Conservation (phyloP, 768 basidiomycete genomes). For the Crucibulum laeve region DNA sequence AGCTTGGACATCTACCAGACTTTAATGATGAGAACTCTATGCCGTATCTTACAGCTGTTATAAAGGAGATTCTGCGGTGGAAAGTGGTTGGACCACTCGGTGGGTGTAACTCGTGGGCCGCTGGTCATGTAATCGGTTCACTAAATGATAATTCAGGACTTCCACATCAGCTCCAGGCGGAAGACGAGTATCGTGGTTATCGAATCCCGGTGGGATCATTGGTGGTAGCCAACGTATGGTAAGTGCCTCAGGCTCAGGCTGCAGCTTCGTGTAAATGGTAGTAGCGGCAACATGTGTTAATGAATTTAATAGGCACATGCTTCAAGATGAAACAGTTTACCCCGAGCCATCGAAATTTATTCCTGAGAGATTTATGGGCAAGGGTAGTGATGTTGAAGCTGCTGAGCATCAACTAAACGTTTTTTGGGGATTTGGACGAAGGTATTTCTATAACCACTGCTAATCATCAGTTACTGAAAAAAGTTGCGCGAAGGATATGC, state of each 20-base stretch:
- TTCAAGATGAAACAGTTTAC: slow-evolving; percentile 20
- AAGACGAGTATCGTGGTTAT: slow-evolving; percentile 1
- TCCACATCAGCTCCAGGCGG: background rate
- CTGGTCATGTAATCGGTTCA: background rate
- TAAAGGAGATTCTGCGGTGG: too few relatives aligned
- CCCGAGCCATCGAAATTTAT: slow-evolving; percentile 13
- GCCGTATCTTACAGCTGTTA: too few relatives aligned
- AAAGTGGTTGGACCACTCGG: too few relatives aligned
- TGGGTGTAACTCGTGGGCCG: background rate
- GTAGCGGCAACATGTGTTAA: background rate
- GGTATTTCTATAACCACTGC: background rate
- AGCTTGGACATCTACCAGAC: too few relatives aligned
- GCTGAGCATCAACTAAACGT: background rate
- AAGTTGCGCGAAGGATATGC: slow-evolving; percentile 1
- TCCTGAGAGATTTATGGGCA: slow-evolving; percentile 29
- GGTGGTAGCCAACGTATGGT: background rate
- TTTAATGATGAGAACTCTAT: too few relatives aligned
- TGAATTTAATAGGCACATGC: slow-evolving; percentile 4
- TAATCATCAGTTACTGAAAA: background rate
- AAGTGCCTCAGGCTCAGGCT: background rate
- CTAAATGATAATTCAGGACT: background rate
- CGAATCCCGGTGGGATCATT: background rate
- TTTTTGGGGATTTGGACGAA: slow-evolving; percentile 1
- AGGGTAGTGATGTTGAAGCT: slow-evolving; percentile 6
- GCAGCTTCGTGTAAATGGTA: background rate